A percentile compares a stretch with the other conserved stretches of the same genome.
Conservation (phyloP, 225 moss, liverwort and hornwort genomes). For the Pseudoscleropodium purum region DNA sequence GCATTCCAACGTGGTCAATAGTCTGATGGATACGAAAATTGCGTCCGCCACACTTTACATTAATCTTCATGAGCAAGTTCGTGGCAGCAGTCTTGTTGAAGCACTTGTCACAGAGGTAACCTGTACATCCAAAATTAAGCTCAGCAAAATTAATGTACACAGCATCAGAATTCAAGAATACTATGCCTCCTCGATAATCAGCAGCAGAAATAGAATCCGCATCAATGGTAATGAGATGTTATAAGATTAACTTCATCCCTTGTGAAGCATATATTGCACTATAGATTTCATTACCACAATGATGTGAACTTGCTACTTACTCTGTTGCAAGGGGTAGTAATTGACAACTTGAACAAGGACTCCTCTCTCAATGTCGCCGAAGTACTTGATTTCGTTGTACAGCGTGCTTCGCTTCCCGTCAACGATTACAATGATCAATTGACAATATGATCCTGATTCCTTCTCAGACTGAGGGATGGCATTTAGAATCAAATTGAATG, state of each 20-base stretch:
- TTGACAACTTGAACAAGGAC: slow-evolving; percentile 33
- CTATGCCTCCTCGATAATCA: not conserved
- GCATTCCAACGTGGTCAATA: slow-evolving; percentile 20
- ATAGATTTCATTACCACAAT: not conserved
- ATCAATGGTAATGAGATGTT: not conserved
- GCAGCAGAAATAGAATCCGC: not conserved
- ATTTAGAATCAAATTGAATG: slow-evolving; percentile 4
- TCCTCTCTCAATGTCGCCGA: slow-evolving; percentile 27
- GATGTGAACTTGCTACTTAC: not conserved
- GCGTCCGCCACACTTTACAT: slow-evolving; percentile 27
- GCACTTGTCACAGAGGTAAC: slow-evolving; percentile 14
- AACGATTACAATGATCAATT: slow-evolving; percentile 26
- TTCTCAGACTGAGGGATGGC: slow-evolving; percentile 17
- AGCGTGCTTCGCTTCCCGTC: slow-evolving; percentile 12
- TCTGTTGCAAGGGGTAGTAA: slow-evolving; percentile 16
- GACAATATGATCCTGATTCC: slow-evolving; percentile 6
- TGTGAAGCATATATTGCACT: not conserved
- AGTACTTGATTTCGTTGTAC: slow-evolving; percentile 36
- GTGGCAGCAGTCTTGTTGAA: slow-evolving; percentile 27
- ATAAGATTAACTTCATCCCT: not conserved
- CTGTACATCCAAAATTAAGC: not conserved
- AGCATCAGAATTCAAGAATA: not conserved
- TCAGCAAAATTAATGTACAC: not conserved
- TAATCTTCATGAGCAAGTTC: slow-evolving; percentile 39
- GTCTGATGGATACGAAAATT: slow-evolving; percentile 31